phyloP scores from a whole-genome alignment of 345 rosid genomes.

The Nasturtium officinale region DNA sequence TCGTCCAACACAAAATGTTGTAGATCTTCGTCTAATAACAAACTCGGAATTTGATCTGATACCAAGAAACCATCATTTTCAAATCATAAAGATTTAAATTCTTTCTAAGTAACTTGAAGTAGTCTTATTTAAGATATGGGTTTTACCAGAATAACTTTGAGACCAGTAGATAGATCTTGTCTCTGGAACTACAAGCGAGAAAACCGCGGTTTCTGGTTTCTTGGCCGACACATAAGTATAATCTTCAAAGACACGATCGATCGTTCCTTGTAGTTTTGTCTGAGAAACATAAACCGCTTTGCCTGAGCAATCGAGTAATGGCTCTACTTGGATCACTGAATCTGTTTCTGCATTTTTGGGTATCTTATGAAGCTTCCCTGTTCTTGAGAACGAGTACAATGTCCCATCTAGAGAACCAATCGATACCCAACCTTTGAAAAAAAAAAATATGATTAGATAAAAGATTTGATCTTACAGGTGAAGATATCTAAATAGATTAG shows the following conservation, averaged over 20 bases:
- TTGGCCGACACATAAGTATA: conserved; percentile 56
- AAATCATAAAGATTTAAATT: background rate
- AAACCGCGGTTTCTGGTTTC: conserved; percentile 58
- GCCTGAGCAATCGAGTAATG: conserved; percentile 76
- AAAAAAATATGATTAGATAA: background rate
- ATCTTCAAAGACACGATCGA: conserved; percentile 44
- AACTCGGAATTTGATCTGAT: conserved; percentile 52
- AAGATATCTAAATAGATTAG: background rate
- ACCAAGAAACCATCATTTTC: conserved; percentile 5
- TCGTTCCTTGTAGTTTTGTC: conserved; percentile 65
- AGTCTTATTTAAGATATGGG: background rate
- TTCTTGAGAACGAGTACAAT: conserved; percentile 74
- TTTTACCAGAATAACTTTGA: conserved; percentile 71
- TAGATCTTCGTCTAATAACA: conserved; percentile 60
- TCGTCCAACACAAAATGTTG: conserved; percentile 71
- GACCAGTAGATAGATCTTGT: conserved; percentile 76
- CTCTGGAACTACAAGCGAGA: conserved; percentile 70
- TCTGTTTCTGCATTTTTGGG: conserved; percentile 45
- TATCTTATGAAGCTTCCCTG: conserved; percentile 62
- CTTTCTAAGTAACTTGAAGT: background rate
- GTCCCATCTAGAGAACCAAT: conserved; percentile 84
- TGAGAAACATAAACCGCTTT: conserved; percentile 64
- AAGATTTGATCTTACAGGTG: background rate
- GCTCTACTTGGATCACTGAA: conserved; percentile 61
- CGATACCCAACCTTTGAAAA: conserved; percentile 67